Conservation (phyloP, 2,329 filamentous ascomycete species). For the Elsinoe arachidis region DNA sequence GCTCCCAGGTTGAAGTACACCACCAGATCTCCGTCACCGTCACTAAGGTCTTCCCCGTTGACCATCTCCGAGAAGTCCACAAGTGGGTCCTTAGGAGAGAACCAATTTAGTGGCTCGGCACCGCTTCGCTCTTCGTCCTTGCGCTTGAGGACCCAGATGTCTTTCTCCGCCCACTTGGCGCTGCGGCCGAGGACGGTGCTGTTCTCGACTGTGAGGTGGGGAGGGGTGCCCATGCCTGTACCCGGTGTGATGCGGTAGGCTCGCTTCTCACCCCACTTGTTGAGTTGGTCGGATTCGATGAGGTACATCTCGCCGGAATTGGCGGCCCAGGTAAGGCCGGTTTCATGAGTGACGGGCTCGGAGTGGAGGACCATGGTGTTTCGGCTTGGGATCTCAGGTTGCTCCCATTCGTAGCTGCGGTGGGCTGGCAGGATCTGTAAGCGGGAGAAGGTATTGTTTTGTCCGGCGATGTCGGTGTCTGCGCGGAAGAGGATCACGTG, state of each 20-base stretch:
- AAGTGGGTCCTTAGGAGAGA: conserved; percentile 39
- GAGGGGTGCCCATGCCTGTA: conserved; percentile 28
- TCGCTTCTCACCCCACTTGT: conserved; percentile 35
- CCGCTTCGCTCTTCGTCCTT: conserved; percentile 46
- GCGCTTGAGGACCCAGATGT: conserved; percentile 43
- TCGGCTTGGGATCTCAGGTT: conserved; percentile 21
- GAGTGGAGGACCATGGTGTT: conserved; percentile 27
- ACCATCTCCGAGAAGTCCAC: conserved; percentile 46
- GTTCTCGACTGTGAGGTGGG: conserved; percentile 42
- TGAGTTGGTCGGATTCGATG: conserved; percentile 31
- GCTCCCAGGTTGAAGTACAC: conserved; percentile 46
- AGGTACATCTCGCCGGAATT: conserved; percentile 35
- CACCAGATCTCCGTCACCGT: conserved; percentile 32
- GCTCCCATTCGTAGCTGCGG: conserved; percentile 24
- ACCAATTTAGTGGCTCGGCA: conserved; percentile 39
- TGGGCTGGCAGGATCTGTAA: conserved; percentile 25
- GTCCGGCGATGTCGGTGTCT: conserved; percentile 32
- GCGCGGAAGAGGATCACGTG: conserved; percentile 36
- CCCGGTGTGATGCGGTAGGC: conserved; percentile 37
- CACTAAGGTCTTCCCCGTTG: conserved; percentile 36
- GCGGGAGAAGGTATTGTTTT: conserved; percentile 29
- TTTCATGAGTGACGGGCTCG: conserved; percentile 21
- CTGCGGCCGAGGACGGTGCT: conserved; percentile 40
- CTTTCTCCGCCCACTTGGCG: conserved; percentile 42
- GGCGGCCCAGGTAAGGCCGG: conserved; percentile 28